Evolutionary conservation across 768 basidiomycete genomes (phyloP).

Genomic region (Lactifluus piperatus): DNA sequence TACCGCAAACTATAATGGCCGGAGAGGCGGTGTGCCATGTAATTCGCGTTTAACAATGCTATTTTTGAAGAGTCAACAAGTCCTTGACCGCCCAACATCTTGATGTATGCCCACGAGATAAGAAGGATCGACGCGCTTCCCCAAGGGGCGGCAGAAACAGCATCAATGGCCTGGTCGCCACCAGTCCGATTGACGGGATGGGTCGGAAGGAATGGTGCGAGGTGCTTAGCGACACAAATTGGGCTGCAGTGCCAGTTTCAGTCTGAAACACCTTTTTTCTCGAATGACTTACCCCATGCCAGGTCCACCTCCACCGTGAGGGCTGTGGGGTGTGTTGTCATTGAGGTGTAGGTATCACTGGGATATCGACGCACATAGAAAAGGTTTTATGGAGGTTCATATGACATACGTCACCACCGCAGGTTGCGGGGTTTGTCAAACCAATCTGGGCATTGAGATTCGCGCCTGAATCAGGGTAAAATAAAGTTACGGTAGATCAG

Average conservation of each 20-base stretch:
- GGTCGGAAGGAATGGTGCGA: slow-evolving; percentile 88
- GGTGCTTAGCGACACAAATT: slow-evolving; percentile 89
- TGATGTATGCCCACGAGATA: slow-evolving; percentile 99
- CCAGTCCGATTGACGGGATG: slow-evolving; percentile 69
- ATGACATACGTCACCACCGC: slow-evolving; percentile 97
- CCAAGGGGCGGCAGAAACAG: slow-evolving; percentile 87
- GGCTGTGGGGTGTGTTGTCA: slow-evolving; percentile 36
- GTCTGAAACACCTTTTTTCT: not conserved
- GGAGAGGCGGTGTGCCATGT: slow-evolving; percentile 85
- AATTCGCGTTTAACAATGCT: slow-evolving; percentile 92
- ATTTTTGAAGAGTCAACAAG: slow-evolving; percentile 78
- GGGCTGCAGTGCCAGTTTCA: slow-evolving; percentile 40
- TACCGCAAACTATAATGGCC: slow-evolving; percentile 81
- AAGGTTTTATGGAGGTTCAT: slow-evolving; percentile 98
- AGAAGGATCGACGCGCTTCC: slow-evolving; percentile 92
- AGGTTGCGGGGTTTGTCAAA: slow-evolving; percentile 85
- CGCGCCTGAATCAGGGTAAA: slow-evolving; percentile 40
- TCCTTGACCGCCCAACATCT: slow-evolving; percentile 96
- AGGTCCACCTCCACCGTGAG: slow-evolving; percentile 96
- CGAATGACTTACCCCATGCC: slow-evolving; percentile 66
- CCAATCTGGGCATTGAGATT: slow-evolving; percentile 94
- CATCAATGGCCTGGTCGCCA: slow-evolving; percentile 66
- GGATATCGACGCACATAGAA: slow-evolving; percentile 56
- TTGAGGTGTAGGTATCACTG: not conserved
- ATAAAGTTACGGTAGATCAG: not conserved